Conservation (phyloP, 2,329 filamentous ascomycete genomes). For the Phaeosphaeriaceae sp. region DNA sequence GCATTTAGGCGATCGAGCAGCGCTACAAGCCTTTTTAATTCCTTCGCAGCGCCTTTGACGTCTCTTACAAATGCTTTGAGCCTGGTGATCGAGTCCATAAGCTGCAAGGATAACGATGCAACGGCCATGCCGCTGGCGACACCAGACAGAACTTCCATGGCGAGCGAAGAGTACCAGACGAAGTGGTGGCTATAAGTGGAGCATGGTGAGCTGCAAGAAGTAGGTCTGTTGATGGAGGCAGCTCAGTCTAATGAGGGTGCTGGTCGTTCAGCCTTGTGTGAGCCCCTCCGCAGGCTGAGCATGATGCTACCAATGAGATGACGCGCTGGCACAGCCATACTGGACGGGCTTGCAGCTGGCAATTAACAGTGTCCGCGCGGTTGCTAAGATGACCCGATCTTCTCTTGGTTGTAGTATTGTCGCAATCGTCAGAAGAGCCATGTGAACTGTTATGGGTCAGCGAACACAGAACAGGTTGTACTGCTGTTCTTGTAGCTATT, state of each 20-base stretch:
- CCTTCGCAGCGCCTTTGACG: conserved; percentile 19
- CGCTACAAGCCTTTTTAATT: conserved; percentile 15
- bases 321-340: background rate
- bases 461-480: too few relatives aligned
- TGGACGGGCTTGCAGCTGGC: background rate
- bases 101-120: conserved; percentile 20
- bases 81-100: conserved; percentile 14
- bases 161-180: background rate
- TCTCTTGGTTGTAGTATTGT: too few relatives aligned
- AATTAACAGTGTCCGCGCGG: too few relatives aligned
- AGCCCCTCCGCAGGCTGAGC: conserved; percentile 2
- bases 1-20: conserved; percentile 12
- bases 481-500: too few relatives aligned
- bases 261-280: conserved; percentile 2
- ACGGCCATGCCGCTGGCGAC: conserved; percentile 25
- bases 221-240: background rate
- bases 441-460: too few relatives aligned
- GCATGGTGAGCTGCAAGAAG: background rate
- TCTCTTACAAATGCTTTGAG: conserved; percentile 15
- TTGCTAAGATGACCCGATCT: too few relatives aligned
- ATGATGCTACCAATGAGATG: background rate
- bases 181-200: background rate
- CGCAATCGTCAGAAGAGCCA: too few relatives aligned
- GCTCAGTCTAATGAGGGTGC: background rate
- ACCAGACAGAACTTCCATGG: conserved; percentile 22